Conservation (phyloP, 225 moss, liverwort and hornwort genomes). For the Polytrichum formosum region DNA sequence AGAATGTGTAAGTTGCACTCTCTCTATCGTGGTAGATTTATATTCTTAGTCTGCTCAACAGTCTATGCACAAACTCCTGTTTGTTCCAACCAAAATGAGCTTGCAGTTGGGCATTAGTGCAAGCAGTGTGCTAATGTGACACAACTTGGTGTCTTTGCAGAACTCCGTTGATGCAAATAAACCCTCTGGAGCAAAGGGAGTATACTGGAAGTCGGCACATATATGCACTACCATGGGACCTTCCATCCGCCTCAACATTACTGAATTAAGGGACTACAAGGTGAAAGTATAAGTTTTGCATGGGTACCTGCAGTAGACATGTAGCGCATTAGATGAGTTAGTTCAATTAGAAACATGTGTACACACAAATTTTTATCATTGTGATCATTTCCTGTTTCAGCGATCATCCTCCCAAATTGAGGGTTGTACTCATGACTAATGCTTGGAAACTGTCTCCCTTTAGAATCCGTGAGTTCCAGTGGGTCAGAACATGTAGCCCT, state of each 20-base stretch:
- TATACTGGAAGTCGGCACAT: slow-evolving; percentile 91
- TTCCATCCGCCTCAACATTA: slow-evolving; percentile 67
- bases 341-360: slow-evolving; percentile 14
- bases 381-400: slow-evolving; percentile 5
- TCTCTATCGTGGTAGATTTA: too few relatives aligned
- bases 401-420: slow-evolving; percentile 22
- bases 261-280: slow-evolving; percentile 78
- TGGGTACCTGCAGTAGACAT: slow-evolving; percentile 10
- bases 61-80: too few relatives aligned
- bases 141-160: slow-evolving; percentile 30
- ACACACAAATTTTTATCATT: slow-evolving; percentile 24
- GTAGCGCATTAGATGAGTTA: slow-evolving; percentile 16
- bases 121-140: background rate
- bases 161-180: slow-evolving; percentile 93
- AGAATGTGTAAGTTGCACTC: too few relatives aligned
- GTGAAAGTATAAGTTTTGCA: slow-evolving; percentile 11
- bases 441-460: background rate
- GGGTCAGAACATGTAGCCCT: too few relatives aligned
- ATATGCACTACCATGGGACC: slow-evolving; percentile 93
- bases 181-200: slow-evolving; percentile 91
- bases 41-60: too few relatives aligned
- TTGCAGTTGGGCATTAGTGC: background rate
- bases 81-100: too few relatives aligned
- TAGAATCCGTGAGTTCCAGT: background rate
- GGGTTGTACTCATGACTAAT: slow-evolving; percentile 25